phyloP scores from a whole-genome alignment of 73 alveolate species.

The Paramecium bursaria region DNA sequence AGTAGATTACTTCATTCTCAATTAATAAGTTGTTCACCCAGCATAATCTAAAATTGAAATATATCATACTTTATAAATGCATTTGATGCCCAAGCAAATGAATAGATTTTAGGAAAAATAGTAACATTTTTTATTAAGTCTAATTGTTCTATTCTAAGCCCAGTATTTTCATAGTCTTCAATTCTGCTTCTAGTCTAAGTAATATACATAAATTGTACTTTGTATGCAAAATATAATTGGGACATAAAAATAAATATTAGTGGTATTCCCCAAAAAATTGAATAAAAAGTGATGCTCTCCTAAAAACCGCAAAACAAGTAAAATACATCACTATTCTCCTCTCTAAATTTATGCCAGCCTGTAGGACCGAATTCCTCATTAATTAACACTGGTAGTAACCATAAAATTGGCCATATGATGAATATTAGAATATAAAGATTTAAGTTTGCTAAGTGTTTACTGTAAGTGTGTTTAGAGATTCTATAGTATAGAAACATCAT shows the following conservation, averaged over 20 bases:
- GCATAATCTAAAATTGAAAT: background rate
- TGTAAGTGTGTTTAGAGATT: background rate
- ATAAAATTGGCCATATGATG: conserved; percentile 33
- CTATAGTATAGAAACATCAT: background rate
- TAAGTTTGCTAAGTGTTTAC: background rate
- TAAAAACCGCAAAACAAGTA: conserved; percentile 42
- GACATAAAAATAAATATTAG: background rate
- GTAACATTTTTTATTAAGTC: conserved; percentile 13
- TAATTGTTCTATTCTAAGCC: background rate
- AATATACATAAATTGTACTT: background rate
- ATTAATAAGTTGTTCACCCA: background rate
- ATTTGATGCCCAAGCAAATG: conserved; percentile 6
- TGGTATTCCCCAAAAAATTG: conserved; percentile 38
- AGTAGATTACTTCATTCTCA: background rate
- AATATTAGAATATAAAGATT: background rate
- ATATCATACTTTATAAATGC: background rate
- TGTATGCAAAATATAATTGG: background rate
- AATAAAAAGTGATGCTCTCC: background rate
- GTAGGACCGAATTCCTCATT: conserved; percentile 9
- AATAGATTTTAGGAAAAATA: conserved; percentile 2
- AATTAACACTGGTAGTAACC: conserved; percentile 14
- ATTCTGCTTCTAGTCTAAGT: conserved; percentile 6
- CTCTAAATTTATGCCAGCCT: conserved; percentile 8
- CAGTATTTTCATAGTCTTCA: background rate
- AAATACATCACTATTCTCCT: background rate